Conservation (phyloP, 768 basidiomycete genomes). For the Mycena crocata region DNA sequence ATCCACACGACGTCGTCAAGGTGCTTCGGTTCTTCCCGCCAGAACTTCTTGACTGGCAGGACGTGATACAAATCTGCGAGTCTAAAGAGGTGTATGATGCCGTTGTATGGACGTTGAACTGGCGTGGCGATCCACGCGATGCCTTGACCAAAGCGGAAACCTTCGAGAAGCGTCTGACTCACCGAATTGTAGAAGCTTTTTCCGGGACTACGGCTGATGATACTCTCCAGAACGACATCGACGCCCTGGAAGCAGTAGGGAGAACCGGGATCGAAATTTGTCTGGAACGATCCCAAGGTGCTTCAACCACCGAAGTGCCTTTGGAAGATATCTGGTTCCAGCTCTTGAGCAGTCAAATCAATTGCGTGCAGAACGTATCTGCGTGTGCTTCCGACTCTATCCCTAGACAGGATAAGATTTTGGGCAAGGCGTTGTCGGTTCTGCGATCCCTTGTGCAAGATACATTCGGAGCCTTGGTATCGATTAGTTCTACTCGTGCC, state of each 20-base stretch:
- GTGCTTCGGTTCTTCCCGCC: slow-evolving; percentile 67
- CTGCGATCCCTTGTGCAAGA: slow-evolving; percentile 84
- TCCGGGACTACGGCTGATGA: slow-evolving; percentile 33
- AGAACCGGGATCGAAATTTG: slow-evolving; percentile 76
- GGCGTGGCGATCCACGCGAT: slow-evolving; percentile 67
- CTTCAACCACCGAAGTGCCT: slow-evolving; percentile 53
- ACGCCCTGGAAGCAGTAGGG: slow-evolving; percentile 68
- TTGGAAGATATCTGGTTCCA: slow-evolving; percentile 93
- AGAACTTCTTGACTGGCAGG: slow-evolving; percentile 65
- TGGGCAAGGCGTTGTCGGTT: slow-evolving; percentile 54
- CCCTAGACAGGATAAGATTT: slow-evolving; percentile 17
- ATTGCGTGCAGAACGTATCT: slow-evolving; percentile 78
- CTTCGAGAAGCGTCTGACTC: slow-evolving; percentile 65
- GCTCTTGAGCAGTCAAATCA: slow-evolving; percentile 84
- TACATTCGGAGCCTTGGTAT: slow-evolving; percentile 86
- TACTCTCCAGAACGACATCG: slow-evolving; percentile 51
- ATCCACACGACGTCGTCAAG: slow-evolving; percentile 71
- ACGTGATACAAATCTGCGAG: slow-evolving; percentile 75
- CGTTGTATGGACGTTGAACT: slow-evolving; percentile 83
- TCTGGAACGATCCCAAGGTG: slow-evolving; percentile 67
- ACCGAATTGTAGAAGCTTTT: slow-evolving; percentile 55
- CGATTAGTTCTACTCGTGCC: slow-evolving; percentile 80
- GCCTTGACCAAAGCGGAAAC: slow-evolving; percentile 76
- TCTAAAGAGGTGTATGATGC: slow-evolving; percentile 74
- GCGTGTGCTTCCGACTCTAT: slow-evolving; percentile 46